Evolutionary conservation across 192 early-diverging fungal genomes (phyloP).

Genomic region (Linnemannia schmuckeri): DNA sequence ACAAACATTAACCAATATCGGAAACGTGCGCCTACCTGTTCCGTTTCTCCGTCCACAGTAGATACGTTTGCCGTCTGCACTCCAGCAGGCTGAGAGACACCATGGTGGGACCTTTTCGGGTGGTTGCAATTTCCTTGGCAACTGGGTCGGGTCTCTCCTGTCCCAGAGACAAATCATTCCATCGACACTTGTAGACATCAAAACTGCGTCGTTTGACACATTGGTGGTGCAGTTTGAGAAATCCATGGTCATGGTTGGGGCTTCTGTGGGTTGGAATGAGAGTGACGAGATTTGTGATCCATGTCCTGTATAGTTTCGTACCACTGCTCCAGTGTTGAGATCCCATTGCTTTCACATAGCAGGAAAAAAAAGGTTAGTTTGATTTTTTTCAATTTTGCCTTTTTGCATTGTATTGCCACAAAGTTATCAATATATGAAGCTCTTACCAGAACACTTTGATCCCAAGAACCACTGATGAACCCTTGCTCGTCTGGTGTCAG

Average conservation of each 20-base stretch:
- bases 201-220: conserved; percentile 52
- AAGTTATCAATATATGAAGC: not conserved
- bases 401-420: not conserved
- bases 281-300: conserved; percentile 86
- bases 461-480: conserved; percentile 96
- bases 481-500: conserved; percentile 86
- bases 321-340: conserved; percentile 80
- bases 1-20: not conserved
- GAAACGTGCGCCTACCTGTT: conserved; percentile 60
- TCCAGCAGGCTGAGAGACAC: conserved; percentile 86
- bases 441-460: conserved; percentile 81
- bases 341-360: conserved; percentile 78
- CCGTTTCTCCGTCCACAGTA: conserved; percentile 92
- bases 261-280: conserved; percentile 73
- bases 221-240: conserved; percentile 35
- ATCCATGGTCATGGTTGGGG: conserved; percentile 34
- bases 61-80: conserved; percentile 82
- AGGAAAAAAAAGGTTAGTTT: not conserved
- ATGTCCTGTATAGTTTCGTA: conserved; percentile 79
- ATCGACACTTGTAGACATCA: conserved; percentile 83
- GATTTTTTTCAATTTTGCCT: not conserved
- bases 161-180: conserved; percentile 84
- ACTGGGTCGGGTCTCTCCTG: conserved; percentile 66
- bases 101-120: conserved; percentile 81
- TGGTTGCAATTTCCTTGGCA: conserved; percentile 64